phyloP scores from a whole-genome alignment of 106 monocot genomes.

The Cymbidium sinense region DNA sequence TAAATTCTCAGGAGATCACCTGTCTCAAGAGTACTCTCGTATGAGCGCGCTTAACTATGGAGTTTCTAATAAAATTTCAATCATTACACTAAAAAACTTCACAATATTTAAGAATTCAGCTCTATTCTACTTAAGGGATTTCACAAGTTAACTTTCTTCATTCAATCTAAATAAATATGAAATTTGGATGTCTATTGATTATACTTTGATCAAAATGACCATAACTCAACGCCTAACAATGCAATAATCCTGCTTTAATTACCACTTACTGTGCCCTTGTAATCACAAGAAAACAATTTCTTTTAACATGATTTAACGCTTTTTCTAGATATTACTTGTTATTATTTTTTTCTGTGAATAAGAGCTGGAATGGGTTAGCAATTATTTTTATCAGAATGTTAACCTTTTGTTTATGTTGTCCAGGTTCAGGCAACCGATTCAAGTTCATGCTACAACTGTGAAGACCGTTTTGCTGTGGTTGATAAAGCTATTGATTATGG shows the following conservation, averaged over 20 bases:
- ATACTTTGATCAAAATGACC: background rate
- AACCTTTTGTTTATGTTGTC: background rate
- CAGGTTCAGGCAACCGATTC: conserved; percentile 30
- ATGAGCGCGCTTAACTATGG: no score
- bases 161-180: background rate
- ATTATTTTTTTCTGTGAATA: background rate
- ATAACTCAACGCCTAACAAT: background rate
- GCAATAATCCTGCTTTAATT: background rate
- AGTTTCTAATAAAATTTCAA: no score
- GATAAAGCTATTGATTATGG: conserved; percentile 35
- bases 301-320: background rate
- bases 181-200: background rate
- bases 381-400: background rate
- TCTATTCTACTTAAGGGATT: no score
- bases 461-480: conserved; percentile 64
- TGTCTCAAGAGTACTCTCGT: no score
- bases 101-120: no score
- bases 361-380: background rate
- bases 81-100: no score
- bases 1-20: no score
- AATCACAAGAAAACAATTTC: background rate
- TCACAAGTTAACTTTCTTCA: background rate
- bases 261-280: background rate
- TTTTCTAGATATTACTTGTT: background rate
- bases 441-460: conserved; percentile 57